phyloP scores from a whole-genome alignment of 371 early-diverging fungal genomes.

The Mortierella sp. region DNA sequence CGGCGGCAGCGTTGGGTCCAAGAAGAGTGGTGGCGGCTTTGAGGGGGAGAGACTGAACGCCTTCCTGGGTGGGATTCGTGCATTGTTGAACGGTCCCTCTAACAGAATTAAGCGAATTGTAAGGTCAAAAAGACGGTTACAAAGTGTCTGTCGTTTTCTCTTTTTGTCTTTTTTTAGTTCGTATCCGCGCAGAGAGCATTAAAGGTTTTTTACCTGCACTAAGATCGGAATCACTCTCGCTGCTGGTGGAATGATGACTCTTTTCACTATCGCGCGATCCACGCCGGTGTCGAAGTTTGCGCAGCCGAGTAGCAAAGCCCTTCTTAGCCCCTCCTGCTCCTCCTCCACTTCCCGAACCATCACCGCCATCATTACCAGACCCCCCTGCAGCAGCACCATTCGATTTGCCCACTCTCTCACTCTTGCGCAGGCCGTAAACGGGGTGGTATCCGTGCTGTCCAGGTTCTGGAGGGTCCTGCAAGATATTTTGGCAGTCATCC shows the following conservation, averaged over 20 bases:
- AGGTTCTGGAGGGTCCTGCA: background rate
- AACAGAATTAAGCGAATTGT: background rate
- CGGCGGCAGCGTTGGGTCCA: constrained; percentile 20
- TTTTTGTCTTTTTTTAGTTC: background rate
- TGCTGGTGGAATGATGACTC: constrained; percentile 13
- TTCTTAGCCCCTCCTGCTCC: constrained; percentile 15
- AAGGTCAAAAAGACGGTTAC: background rate
- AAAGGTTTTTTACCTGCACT: constrained; percentile 18
- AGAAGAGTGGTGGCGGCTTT: background rate
- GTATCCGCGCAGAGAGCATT: background rate
- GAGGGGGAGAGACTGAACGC: background rate
- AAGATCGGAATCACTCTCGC: constrained; percentile 43
- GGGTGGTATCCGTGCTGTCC: constrained; percentile 11
- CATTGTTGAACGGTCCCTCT: constrained; percentile 2
- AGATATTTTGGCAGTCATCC: background rate
- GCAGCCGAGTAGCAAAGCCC: constrained; percentile 23
- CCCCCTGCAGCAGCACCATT: background rate
- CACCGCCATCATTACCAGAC: background rate
- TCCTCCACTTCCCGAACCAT: background rate
- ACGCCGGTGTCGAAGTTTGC: constrained; percentile 23
- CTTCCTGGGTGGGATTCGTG: background rate
- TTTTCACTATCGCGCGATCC: constrained; percentile 20
- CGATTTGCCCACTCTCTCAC: constrained; percentile 22
- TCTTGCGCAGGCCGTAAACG: constrained; percentile 12
- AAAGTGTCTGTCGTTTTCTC: background rate